A percentile compares a stretch with the other conserved stretches of the same genome.
phyloP scores from a whole-genome alignment of 768 basidiomycete species.

The Astraeus odoratus region DNA sequence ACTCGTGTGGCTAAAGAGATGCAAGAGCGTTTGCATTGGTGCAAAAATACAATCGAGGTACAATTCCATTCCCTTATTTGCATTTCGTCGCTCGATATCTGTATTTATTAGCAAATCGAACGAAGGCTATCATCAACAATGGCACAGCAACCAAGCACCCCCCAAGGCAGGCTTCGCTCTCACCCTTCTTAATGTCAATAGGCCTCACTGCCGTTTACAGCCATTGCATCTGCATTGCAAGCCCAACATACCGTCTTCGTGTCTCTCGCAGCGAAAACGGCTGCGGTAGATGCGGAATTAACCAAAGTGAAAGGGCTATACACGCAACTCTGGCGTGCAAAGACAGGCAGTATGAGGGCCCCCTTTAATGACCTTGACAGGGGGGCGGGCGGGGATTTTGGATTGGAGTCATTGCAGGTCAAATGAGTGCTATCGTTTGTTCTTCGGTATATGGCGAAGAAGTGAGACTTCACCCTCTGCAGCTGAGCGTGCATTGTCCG shows the following conservation, averaged over 20 bases:
- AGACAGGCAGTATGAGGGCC: constrained; percentile 78
- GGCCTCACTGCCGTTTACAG: constrained; percentile 32
- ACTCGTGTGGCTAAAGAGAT: constrained; percentile 64
- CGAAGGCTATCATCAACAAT: constrained; percentile 68
- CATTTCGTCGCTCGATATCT: neutral
- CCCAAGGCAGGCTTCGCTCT: constrained; percentile 49
- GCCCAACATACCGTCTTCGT: constrained; percentile 76
- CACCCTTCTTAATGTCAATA: constrained; percentile 3
- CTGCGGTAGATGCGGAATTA: constrained; percentile 63
- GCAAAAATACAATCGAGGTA: constrained; percentile 77
- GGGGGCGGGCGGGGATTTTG: constrained; percentile 37
- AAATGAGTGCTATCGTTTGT: constrained; percentile 8
- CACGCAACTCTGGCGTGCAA: constrained; percentile 70
- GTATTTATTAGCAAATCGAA: constrained; percentile 49
- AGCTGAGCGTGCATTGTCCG: too few relatives aligned
- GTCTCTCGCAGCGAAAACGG: constrained; percentile 69
- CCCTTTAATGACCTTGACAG: constrained; percentile 57
- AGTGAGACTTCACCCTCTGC: too few relatives aligned
- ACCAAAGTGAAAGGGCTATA: constrained; percentile 72
- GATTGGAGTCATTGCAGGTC: constrained; percentile 29
- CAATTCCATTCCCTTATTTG: constrained; percentile 6
- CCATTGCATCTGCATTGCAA: constrained; percentile 68
- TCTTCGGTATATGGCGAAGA: too few relatives aligned
- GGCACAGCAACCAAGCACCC: constrained; percentile 57
- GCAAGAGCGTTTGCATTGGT: constrained; percentile 67